A percentile compares a stretch with the other conserved stretches of the same genome.
These are phyloP conservation scores for Spathaspora passalidarum DNA, from an alignment of 805 yeast genomes.

Conservation along the genomic window DNA sequence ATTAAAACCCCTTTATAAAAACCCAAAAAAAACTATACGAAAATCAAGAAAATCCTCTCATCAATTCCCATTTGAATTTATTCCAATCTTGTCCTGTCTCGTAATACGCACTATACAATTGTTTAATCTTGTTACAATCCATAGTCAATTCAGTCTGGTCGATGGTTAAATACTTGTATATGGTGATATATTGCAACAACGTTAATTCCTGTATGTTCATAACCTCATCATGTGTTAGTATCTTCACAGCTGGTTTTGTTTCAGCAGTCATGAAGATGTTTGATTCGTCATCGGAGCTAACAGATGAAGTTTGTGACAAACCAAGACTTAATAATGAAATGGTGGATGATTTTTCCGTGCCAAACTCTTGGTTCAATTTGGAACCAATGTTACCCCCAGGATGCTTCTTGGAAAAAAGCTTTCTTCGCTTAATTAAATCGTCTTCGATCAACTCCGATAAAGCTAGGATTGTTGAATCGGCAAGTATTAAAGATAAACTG, in stretches of 20 bases:
- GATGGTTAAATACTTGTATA: constrained; percentile 31
- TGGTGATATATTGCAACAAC: constrained; percentile 30
- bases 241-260: background rate
- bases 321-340: constrained; percentile 7
- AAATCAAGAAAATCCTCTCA: constrained; percentile 5
- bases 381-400: constrained; percentile 92
- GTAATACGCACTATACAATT: constrained; percentile 6
- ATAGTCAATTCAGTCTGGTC: constrained; percentile 7
- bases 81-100: constrained; percentile 9
- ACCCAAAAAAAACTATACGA: background rate
- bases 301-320: constrained; percentile 10
- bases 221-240: constrained; percentile 3
- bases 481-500: constrained; percentile 67
- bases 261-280: constrained; percentile 1
- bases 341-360: constrained; percentile 5
- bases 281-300: constrained; percentile 23
- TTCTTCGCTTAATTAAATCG: constrained; percentile 52
- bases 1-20: background rate
- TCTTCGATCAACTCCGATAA: constrained; percentile 62
- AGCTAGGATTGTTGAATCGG: constrained; percentile 78
- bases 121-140: constrained; percentile 5
- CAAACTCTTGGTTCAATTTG: constrained; percentile 18
- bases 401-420: constrained; percentile 66
- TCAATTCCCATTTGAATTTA: constrained; percentile 12
- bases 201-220: constrained; percentile 24